phyloP scores from a whole-genome alignment of 2,329 filamentous ascomycete genomes.

The Colletotrichum musicola region DNA sequence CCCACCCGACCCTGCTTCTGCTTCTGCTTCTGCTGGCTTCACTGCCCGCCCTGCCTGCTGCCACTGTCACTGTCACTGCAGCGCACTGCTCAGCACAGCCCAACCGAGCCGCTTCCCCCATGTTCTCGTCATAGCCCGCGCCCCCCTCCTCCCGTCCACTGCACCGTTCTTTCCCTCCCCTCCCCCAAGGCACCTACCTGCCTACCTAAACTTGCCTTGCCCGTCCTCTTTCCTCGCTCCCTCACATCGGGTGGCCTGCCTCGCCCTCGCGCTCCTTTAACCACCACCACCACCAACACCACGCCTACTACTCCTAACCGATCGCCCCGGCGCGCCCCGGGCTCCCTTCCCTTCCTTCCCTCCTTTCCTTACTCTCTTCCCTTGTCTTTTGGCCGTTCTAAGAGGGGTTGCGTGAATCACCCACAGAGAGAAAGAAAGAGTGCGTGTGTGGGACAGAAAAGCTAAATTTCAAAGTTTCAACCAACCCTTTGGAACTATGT shows the following conservation, averaged over 20 bases:
- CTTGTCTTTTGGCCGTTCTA: background rate
- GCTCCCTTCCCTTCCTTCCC: slow-evolving; percentile 4
- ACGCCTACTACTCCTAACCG: no score
- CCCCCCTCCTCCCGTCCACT: slow-evolving; percentile 6
- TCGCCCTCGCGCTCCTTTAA: background rate
- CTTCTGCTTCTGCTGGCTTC: no score
- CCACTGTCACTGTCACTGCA: slow-evolving; percentile 12
- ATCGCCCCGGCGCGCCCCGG: background rate
- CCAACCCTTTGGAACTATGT: background rate
- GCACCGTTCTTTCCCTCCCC: background rate
- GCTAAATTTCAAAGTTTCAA: background rate
- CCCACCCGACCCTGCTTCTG: no score
- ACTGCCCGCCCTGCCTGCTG: background rate
- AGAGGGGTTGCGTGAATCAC: background rate
- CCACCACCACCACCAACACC: background rate
- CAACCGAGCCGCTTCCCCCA: slow-evolving; percentile 40
- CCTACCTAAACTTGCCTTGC: no score
- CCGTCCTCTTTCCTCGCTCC: background rate
- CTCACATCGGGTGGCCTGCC: background rate
- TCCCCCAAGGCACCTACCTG: background rate
- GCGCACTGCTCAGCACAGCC: slow-evolving; percentile 15
- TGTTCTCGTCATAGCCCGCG: slow-evolving; percentile 50
- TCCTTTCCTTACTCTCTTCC: background rate
- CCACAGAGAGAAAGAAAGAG: slow-evolving; percentile 2
- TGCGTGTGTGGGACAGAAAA: background rate